These are phyloP conservation scores for Rhodotorula glutinis DNA, from an alignment of 1,284 basidiomycete species.

Conservation along the genomic window DNA sequence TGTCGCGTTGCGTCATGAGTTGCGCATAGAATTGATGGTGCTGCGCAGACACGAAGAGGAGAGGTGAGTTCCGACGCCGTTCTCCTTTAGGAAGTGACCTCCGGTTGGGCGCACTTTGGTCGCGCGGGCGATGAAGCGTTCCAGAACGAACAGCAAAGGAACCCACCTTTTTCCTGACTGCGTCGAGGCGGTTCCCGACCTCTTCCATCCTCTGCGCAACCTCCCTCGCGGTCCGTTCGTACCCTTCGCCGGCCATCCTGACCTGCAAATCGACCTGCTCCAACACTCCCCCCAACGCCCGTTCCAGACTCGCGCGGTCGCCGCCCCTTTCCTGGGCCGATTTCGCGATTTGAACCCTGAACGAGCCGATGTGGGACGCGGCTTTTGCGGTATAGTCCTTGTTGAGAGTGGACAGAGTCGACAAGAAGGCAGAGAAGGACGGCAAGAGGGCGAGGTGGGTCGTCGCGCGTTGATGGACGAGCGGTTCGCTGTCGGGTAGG, in stretches of 20 bases:
- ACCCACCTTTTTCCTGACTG: slow-evolving; percentile 30
- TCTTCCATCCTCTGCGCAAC: slow-evolving; percentile 8
- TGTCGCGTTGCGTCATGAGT: slow-evolving; percentile 31
- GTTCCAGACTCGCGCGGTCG: slow-evolving; percentile 13
- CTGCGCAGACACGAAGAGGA: slow-evolving; percentile 13
- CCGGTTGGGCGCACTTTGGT: not conserved
- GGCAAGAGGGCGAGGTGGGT: slow-evolving; percentile 30
- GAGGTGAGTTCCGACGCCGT: not conserved
- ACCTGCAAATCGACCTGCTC: slow-evolving; percentile 29
- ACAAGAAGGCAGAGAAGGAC: slow-evolving; percentile 20
- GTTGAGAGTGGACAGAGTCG: not conserved
- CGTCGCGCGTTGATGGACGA: slow-evolving; percentile 15
- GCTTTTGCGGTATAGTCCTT: slow-evolving; percentile 12
- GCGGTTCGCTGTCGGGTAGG: slow-evolving; percentile 30
- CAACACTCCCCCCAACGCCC: slow-evolving; percentile 11
- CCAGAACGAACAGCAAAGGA: not conserved
- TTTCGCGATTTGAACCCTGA: slow-evolving; percentile 10
- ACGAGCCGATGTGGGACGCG: slow-evolving; percentile 16
- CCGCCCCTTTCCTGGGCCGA: slow-evolving; percentile 9
- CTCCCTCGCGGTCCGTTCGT: slow-evolving; percentile 2
- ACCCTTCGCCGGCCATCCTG: slow-evolving; percentile 12
- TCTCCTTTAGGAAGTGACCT: not conserved
- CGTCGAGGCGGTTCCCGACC: slow-evolving; percentile 19
- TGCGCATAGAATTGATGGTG: slow-evolving; percentile 26
- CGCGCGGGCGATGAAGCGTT: too few species aligned